Percentiles rank a stretch among this genome's conserved stretches.
Evolutionary conservation across 345 rosid species (phyloP).

Genomic region (Alliaria petiolata): DNA sequence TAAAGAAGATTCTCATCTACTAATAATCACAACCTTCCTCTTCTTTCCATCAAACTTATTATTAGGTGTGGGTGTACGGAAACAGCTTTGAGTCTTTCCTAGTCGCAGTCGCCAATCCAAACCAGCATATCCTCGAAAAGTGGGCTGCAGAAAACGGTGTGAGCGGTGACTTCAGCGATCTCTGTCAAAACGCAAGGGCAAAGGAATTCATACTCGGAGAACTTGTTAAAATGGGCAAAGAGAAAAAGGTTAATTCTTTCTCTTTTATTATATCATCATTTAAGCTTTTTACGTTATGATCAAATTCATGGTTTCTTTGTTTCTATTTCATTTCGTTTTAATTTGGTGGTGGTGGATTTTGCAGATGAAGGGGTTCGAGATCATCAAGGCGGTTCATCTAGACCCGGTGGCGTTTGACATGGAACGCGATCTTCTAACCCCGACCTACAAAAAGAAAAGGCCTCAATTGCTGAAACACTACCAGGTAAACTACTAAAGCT

Average conservation of each 20-base stretch:
- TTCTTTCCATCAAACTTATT: constrained; percentile 8
- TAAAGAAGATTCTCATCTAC: background rate
- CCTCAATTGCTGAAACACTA: constrained; percentile 77
- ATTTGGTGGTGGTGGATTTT: background rate
- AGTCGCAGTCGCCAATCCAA: constrained; percentile 69
- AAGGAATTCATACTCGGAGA: constrained; percentile 60
- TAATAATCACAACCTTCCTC: background rate
- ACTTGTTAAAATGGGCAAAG: constrained; percentile 62
- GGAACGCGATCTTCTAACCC: constrained; percentile 77
- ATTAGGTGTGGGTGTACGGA: constrained; percentile 89
- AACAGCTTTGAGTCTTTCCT: constrained; percentile 83
- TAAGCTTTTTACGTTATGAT: background rate
- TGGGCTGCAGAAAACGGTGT: constrained; percentile 67
- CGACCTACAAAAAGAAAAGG: constrained; percentile 88
- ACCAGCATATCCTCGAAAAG: constrained; percentile 51
- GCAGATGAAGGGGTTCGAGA: constrained; percentile 86
- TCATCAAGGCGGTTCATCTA: constrained; percentile 68
- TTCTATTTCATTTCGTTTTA: background rate
- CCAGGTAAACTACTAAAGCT: constrained; percentile 42
- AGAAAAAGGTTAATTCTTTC: constrained; percentile 50
- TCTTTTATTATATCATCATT: background rate
- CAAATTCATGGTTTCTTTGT: background rate
- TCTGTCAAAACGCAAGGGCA: constrained; percentile 61
- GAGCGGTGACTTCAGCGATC: constrained; percentile 48
- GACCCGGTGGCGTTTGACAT: constrained; percentile 76